phyloP scores from a whole-genome alignment of 768 basidiomycete species.

The Strobilomyces confusus region DNA sequence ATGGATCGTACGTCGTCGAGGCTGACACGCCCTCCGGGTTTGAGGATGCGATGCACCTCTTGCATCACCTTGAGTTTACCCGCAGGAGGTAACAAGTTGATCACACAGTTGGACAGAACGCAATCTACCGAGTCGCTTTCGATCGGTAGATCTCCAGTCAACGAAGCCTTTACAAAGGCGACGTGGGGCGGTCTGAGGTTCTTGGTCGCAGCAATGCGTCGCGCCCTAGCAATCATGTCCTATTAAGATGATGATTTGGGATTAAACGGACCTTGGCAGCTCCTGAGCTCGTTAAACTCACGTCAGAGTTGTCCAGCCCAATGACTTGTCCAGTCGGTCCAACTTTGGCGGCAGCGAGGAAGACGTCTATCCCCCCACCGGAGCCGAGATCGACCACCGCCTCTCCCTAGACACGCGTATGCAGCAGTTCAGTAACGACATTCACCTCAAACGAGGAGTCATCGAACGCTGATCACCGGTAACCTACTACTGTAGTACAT shows the following conservation, averaged over 20 bases:
- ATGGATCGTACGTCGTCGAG: conserved; percentile 44
- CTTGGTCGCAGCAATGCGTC: conserved; percentile 40
- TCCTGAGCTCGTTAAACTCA: conserved; percentile 18
- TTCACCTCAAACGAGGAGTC: neutral
- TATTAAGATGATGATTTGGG: conserved; percentile 16
- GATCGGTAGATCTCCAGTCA: conserved; percentile 47
- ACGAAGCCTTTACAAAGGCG: conserved; percentile 41
- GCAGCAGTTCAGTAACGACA: neutral
- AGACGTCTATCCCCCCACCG: conserved; percentile 53
- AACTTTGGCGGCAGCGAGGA: conserved; percentile 48
- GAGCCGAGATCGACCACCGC: conserved; percentile 53
- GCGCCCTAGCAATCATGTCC: conserved; percentile 51
- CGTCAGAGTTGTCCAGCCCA: conserved; percentile 52
- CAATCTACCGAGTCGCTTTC: conserved; percentile 47
- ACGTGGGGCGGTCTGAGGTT: conserved; percentile 46
- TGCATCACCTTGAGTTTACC: conserved; percentile 42
- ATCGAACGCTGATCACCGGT: neutral
- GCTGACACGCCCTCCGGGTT: conserved; percentile 52
- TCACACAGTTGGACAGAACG: conserved; percentile 54
- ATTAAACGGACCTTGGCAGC: neutral
- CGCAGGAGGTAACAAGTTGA: conserved; percentile 44
- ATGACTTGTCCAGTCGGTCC: conserved; percentile 48
- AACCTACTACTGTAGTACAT: neutral
- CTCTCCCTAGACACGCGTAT: conserved; percentile 43
- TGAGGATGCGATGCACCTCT: conserved; percentile 49